Evolutionary conservation across 352 stramenopile species (phyloP).

Genomic region (Phytophthora parvispora): DNA sequence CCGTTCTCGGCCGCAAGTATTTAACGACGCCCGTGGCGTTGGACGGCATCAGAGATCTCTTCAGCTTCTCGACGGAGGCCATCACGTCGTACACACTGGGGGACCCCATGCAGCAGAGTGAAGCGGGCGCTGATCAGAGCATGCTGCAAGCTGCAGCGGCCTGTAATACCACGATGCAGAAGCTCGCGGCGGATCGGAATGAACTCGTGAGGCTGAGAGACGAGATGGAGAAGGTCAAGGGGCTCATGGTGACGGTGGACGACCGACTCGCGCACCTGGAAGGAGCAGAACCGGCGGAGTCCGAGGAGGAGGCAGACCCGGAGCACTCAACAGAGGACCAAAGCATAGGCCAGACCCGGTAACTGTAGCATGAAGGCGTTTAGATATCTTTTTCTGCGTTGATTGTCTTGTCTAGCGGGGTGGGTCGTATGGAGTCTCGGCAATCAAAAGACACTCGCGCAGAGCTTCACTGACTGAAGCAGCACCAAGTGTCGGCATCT

Average conservation of each 20-base stretch:
- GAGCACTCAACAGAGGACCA: constrained; percentile 5
- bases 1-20: constrained; percentile 81
- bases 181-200: constrained; percentile 54
- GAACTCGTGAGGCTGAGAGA: constrained; percentile 66
- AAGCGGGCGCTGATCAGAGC: background rate
- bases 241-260: constrained; percentile 78
- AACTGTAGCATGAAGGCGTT: constrained; percentile 26
- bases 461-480: background rate
- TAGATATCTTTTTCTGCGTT: constrained; percentile 44
- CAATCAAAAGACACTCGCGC: constrained; percentile 23
- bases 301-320: constrained; percentile 40
- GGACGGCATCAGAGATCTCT: constrained; percentile 74
- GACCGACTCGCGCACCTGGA: constrained; percentile 75
- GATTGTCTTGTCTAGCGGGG: constrained; percentile 23
- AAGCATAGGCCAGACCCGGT: constrained; percentile 16
- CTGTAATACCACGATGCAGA: constrained; percentile 47
- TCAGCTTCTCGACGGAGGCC: constrained; percentile 76
- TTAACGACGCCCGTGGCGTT: constrained; percentile 72
- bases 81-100: constrained; percentile 88
- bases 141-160: constrained; percentile 39
- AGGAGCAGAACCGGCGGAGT: constrained; percentile 50
- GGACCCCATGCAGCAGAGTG: constrained; percentile 50
- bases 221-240: constrained; percentile 86
- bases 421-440: constrained; percentile 15
- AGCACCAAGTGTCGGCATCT: constrained; percentile 7